These are phyloP conservation scores for Solanum neorickii DNA, from an alignment of 257 asterid genomes.

Conservation along the genomic window DNA sequence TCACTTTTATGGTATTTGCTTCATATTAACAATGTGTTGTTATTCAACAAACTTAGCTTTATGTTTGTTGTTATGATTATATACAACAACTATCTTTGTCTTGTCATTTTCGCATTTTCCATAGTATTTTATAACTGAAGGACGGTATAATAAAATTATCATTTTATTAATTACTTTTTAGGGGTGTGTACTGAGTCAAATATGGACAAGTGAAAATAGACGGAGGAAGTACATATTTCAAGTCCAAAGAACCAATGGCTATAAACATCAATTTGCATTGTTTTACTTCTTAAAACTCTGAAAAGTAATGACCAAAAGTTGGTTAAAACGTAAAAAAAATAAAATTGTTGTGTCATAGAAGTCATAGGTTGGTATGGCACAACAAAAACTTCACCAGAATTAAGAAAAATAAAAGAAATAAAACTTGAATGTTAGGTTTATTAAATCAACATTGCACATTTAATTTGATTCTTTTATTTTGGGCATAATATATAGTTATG, in stretches of 20 bases:
- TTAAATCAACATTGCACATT: not conserved
- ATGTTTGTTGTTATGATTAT: not conserved
- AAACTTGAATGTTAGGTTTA: not conserved
- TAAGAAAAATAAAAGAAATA: not conserved
- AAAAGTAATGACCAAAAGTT: not conserved
- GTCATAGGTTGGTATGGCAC: not conserved
- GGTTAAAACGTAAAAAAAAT: not conserved
- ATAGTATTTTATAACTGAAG: not conserved
- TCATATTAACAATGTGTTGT: not conserved
- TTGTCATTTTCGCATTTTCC: not conserved
- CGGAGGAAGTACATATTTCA: not conserved
- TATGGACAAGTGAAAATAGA: not conserved
- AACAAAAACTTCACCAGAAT: not conserved
- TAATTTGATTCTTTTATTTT: too few relatives aligned
- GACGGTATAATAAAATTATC: not conserved
- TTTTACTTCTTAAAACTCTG: not conserved
- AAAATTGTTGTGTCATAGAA: not conserved
- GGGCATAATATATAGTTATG: too few relatives aligned
- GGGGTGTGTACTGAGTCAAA: not conserved
- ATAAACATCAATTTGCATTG: not conserved
- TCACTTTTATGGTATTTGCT: slow-evolving; percentile 10
- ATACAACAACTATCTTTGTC: not conserved
- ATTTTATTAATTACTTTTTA: not conserved
- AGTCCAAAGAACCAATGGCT: not conserved
- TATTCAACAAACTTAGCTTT: not conserved